Evolutionary conservation across 805 yeast genomes (phyloP).

Genomic region (Candida adriatica): DNA sequence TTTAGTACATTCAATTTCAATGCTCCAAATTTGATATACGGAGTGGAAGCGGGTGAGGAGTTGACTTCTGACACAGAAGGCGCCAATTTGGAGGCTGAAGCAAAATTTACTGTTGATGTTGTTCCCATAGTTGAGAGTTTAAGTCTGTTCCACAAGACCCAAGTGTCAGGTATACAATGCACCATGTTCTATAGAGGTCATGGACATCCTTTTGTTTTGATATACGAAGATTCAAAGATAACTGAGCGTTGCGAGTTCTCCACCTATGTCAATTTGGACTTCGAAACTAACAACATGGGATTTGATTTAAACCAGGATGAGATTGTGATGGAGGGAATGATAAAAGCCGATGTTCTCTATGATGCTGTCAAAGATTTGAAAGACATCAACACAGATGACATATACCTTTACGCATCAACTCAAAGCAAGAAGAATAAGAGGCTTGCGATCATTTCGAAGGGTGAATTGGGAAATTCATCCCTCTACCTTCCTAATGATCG

Average conservation of each 20-base stretch:
- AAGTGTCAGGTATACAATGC: slow-evolving; percentile 32
- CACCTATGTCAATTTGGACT: slow-evolving; percentile 31
- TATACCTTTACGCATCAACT: slow-evolving; percentile 38
- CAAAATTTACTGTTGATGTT: slow-evolving; percentile 36
- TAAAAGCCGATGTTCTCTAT: slow-evolving; percentile 45
- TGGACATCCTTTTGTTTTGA: slow-evolving; percentile 48
- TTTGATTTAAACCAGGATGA: slow-evolving; percentile 37
- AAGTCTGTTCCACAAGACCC: slow-evolving; percentile 33
- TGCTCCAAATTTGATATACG: too few relatives aligned
- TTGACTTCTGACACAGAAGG: slow-evolving; percentile 11
- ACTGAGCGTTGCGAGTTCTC: slow-evolving; percentile 52
- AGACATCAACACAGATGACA: slow-evolving; percentile 44
- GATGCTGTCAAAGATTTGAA: slow-evolving; percentile 50
- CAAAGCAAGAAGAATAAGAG: slow-evolving; percentile 19
- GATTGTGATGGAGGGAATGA: slow-evolving; percentile 39
- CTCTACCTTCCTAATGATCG: slow-evolving; percentile 58
- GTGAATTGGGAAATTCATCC: slow-evolving; percentile 69
- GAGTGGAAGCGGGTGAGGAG: neutral
- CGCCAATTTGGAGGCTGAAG: slow-evolving; percentile 16
- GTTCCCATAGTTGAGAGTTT: slow-evolving; percentile 44
- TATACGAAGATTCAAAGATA: slow-evolving; percentile 47
- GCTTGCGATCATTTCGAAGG: slow-evolving; percentile 50
- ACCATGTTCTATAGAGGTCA: slow-evolving; percentile 41
- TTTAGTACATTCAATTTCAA: slow-evolving; percentile 27
- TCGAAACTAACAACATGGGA: slow-evolving; percentile 28